Evolutionary conservation across 1,284 basidiomycete genomes (phyloP), one percentile per base, ranked within the genome.

Genomic region (Moesziomyces aphidis): DNA sequence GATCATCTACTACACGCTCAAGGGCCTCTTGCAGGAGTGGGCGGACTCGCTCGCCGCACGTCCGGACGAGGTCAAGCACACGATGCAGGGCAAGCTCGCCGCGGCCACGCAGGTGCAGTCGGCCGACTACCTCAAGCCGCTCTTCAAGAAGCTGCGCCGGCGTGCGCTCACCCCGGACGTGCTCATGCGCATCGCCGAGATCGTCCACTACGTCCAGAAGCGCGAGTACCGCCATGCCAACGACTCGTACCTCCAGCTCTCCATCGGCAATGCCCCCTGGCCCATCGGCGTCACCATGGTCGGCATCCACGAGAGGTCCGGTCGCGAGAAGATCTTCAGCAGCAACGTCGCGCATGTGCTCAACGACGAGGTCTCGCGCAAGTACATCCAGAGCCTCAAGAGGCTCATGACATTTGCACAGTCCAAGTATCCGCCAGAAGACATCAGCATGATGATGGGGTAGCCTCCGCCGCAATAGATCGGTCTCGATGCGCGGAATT

Each of bases 221-320:
- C 90, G 97, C 28, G 90, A 95, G 85, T 99, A 99, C 81, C 92
- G 97, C 80, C 89, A 88, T 63, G 97, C 97, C 0, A 99, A 99
- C 82, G 97, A 99, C 84, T 92, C 95, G 0, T 99, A 99, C 85
- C 89, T 99, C 19, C 92, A 96, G 24, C 87, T 99, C 36, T 95
- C 93, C 5, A 99, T 99, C 70, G 97, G 97, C 19, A 99, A 97
- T 83, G 96, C 97, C 0, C 95, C 97, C 1, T 99, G 97, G 97
- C 97, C 97, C 0, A 98, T 99, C 82, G 97, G 97, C 58, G 97
- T 99, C 6, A 99, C 97, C 64, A 96, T 96, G 92, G 96, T 97
- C 87, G 94, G 96, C 87, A 98, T 99, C 73, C 97, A 99, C 86
- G 96, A 97, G 86, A 92, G 97, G 83, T 95, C 93, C 1, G 95